Evolutionary conservation across 208 protist species (phyloP), one percentile per base, ranked within the genome.

Genomic region (Angomonas deanei): DNA sequence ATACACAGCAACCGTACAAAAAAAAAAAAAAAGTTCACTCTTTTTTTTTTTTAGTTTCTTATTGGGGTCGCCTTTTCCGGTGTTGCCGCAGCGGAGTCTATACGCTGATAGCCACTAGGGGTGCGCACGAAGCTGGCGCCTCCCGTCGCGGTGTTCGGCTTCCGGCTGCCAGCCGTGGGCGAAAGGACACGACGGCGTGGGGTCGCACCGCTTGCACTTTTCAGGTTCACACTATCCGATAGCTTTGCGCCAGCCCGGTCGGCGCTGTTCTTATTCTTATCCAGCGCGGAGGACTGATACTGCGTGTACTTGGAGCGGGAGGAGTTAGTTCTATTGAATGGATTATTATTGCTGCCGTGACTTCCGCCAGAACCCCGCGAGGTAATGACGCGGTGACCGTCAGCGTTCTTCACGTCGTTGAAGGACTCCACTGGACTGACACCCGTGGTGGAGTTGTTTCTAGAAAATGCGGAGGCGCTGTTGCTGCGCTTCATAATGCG

Each of bases 51-150:
- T 42, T 42, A n/a, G 11, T 15, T 42, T n/a, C 36, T 42, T 42
- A n/a, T 15, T n/a, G 15, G 36, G 15, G 36, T n/a, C 8, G 15
- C 36, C 36, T 42, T 42, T 42, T 42, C 36, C 15, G 36, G 36
- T 8, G 36, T 42, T 8, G 36, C 15, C 11, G 36, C 15, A 15
- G 36, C 11, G 36, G 36, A 42, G 36, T 28, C 47, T n/a, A 53
- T n/a, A 11, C 47, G 58, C 3, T 48, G 59, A 32, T 66, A 72
- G 15, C 66, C 66, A 28, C 66, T 77, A 21, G 52, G 42, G 11
- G 63, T 61, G 17, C 66, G 71, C 42, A 68, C 56, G 26, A 68
- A 66, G 42, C 33, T 70, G 19, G 60, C 32, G 54, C 48, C 52
- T 6, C 42, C 61, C 27, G 19, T 27, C 23, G 62, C 32, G 24